Evolutionary conservation across 805 yeast species (phyloP), one percentile per base, ranked within the genome.

Genomic region (Spathaspora girioi): DNA sequence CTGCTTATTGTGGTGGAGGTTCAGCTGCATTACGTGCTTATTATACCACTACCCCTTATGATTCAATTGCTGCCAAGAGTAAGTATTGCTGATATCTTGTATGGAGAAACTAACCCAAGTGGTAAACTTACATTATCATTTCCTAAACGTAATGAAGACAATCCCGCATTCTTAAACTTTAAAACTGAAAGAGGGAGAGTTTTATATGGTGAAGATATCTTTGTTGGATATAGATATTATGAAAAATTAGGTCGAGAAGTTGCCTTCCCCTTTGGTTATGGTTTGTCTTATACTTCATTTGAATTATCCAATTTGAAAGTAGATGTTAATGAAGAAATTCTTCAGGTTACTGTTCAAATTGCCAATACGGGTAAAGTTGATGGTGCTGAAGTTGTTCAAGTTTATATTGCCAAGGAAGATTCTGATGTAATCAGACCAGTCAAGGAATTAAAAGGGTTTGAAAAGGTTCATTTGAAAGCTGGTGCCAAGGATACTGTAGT

Each of bases 1-100:
- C 63, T 10, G 62, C 68, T 31, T 64, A 59, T 50, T 60, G 68
- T 52, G 72, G 72, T 11, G 72, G 72, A n/a, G 72, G 72, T 3
- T 64, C 70, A 5, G 71, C 72, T 9, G 53, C 65, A 18, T 55
- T 67, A 27, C 55, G 55, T 18, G 60, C 69, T 5, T 65, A 66
- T 53, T 60, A 63, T 53, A 51, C 58, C 10, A 61, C 66, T 14
- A 64, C 71, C 8, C 70, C 70, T 2, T 63, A 44, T 46, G 65
- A 62, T 43, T 47, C 57, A 23, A 61, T 62, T 43, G 29, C 44
- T 7, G 43, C 53, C 11, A 61, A 60, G 45, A 50, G 58, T 15
- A 23, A n/a, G 62, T 31, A 63, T 67, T 48, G 70, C 70, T 12
- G 70, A 67, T 51, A 66, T 67, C 4, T 55, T 67, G 46, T 66